Evolutionary conservation across 805 yeast genomes (phyloP).

Genomic region (Candida sithepensis): DNA sequence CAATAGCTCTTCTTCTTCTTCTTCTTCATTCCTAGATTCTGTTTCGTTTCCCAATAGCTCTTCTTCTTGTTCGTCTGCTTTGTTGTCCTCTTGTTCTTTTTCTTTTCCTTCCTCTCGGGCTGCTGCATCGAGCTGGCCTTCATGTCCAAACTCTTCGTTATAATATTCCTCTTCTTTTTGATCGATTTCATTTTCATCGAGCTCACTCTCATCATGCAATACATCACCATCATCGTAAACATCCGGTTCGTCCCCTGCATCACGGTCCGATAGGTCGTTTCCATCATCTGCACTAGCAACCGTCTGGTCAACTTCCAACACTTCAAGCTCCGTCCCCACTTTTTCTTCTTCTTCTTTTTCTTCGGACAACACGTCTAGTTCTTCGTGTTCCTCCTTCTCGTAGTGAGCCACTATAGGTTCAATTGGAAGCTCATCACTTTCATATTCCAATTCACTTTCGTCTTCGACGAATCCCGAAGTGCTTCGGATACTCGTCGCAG

Average conservation of each 20-base stretch:
- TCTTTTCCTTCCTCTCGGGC: constrained; percentile 2
- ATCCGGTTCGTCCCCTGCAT: neutral
- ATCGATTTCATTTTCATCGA: neutral
- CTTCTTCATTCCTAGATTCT: constrained; percentile 12
- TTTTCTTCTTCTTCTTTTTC: neutral
- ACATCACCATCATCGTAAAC: no score
- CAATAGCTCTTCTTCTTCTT: constrained; percentile 15
- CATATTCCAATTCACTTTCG: constrained; percentile 30
- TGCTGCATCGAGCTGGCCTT: neutral
- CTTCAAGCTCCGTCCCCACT: neutral
- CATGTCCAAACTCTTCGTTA: neutral
- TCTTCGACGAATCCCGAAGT: constrained; percentile 2
- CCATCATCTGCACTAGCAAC: neutral
- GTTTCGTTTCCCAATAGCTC: constrained; percentile 2
- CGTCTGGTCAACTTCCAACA: neutral
- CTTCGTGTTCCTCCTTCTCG: neutral
- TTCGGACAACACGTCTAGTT: no score
- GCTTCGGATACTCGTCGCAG: neutral
- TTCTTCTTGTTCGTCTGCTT: neutral
- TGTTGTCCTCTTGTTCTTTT: neutral
- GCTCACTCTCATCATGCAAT: neutral
- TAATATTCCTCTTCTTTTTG: neutral
- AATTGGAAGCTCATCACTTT: constrained; percentile 26
- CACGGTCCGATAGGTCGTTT: neutral
- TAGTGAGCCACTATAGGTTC: constrained; percentile 7